Conservation (phyloP, 2,329 filamentous ascomycete genomes). For the Diplocarpon rosae region DNA sequence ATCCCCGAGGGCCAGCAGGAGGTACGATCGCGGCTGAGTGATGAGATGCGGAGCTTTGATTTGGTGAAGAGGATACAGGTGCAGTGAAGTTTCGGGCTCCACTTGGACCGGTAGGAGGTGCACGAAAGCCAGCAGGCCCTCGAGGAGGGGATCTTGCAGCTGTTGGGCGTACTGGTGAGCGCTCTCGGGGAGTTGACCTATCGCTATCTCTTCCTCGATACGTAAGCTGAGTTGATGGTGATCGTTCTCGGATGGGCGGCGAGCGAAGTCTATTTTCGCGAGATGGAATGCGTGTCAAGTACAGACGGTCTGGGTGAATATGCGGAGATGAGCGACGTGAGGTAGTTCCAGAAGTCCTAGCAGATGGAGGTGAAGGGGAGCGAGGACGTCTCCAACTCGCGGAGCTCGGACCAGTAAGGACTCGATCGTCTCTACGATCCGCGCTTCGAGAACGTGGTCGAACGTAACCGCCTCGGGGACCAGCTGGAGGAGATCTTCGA, state of each 20-base stretch:
- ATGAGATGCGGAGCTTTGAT: background rate
- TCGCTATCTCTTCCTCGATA: slow-evolving; percentile 23
- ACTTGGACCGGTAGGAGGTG: slow-evolving; percentile 27
- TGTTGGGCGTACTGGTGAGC: slow-evolving; percentile 19
- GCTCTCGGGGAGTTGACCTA: slow-evolving; percentile 24
- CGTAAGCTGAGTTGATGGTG: slow-evolving; percentile 16
- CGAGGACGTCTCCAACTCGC: slow-evolving; percentile 38
- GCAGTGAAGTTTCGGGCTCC: slow-evolving; percentile 22
- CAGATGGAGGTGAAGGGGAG: slow-evolving; percentile 44
- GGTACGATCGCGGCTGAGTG: slow-evolving; percentile 15
- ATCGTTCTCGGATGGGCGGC: slow-evolving; percentile 19
- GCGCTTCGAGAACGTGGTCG: slow-evolving; percentile 40
- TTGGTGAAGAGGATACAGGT: slow-evolving; percentile 10
- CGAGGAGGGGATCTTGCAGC: slow-evolving; percentile 25
- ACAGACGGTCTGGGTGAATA: slow-evolving; percentile 41
- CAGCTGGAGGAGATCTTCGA: slow-evolving; percentile 26
- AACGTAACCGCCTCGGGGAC: slow-evolving; percentile 26
- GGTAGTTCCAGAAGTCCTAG: slow-evolving; percentile 43
- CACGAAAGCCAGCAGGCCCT: slow-evolving; percentile 25
- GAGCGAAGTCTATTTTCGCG: slow-evolving; percentile 24
- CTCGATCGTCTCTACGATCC: slow-evolving; percentile 37
- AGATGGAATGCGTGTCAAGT: slow-evolving; percentile 28
- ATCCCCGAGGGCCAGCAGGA: slow-evolving; percentile 28
- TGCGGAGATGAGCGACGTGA: slow-evolving; percentile 52
- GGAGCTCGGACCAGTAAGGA: slow-evolving; percentile 30